A percentile compares a stretch with the other conserved stretches of the same genome.
phyloP scores from a whole-genome alignment of 805 yeast genomes.

The Wickerhamomyces bisporus region DNA sequence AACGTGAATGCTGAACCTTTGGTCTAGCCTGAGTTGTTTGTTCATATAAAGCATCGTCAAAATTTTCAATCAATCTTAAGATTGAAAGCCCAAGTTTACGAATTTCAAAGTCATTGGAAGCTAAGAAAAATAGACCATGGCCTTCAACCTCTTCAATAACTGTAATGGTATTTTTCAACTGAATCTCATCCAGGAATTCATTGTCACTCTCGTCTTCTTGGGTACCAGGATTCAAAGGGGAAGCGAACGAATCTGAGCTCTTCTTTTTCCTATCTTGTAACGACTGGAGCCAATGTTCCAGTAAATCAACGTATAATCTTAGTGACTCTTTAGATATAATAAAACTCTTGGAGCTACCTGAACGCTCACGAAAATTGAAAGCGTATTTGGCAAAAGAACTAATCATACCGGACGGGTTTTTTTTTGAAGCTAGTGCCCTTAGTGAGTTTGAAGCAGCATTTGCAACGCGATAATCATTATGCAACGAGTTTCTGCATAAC shows the following conservation, averaged over 20 bases:
- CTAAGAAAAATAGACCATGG: conserved; percentile 84
- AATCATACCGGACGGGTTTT: conserved; percentile 64
- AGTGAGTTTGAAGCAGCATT: conserved; percentile 60
- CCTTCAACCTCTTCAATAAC: conserved; percentile 95
- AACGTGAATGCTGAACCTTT: conserved; percentile 38
- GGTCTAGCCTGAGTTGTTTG: conserved; percentile 27
- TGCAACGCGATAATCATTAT: conserved; percentile 57
- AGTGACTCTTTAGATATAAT: conserved; percentile 57
- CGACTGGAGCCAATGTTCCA: conserved; percentile 77
- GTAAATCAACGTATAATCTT: conserved; percentile 68
- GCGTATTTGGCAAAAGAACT: conserved; percentile 76
- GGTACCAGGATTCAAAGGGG: conserved; percentile 7
- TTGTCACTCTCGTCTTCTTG: conserved; percentile 18
- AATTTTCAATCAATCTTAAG: conserved; percentile 71
- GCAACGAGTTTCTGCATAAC: conserved; percentile 71
- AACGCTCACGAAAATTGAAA: conserved; percentile 72
- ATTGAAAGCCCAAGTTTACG: conserved; percentile 74
- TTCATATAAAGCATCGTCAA: conserved; percentile 76
- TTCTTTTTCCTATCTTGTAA: conserved; percentile 35
- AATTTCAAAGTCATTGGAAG: conserved; percentile 77
- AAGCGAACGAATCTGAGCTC: conserved; percentile 5
- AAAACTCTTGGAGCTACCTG: conserved; percentile 52
- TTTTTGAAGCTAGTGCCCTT: conserved; percentile 58
- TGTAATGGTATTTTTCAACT: conserved; percentile 73
- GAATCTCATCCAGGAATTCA: conserved; percentile 54